Conservation (phyloP, 768 basidiomycete genomes). For the Collybia mongolica region DNA sequence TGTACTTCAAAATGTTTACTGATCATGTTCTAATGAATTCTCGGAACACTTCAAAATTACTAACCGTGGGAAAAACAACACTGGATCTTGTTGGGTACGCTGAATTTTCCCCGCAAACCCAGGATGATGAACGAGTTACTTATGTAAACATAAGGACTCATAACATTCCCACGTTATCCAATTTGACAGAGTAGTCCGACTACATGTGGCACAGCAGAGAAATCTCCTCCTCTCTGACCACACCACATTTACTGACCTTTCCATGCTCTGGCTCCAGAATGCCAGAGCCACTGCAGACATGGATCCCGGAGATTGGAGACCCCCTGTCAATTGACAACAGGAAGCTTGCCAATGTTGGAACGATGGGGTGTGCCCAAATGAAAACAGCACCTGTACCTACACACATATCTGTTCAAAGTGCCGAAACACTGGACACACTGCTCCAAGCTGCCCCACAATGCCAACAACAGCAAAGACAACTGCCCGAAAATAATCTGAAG, state of each 20-base stretch:
- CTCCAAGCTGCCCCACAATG: conserved; percentile 2
- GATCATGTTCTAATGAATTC: no score
- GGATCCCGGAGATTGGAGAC: no score
- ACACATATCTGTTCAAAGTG: conserved; percentile 16
- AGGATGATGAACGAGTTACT: no score
- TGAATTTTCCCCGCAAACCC: no score
- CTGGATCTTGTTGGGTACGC: no score
- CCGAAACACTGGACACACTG: conserved; percentile 2
- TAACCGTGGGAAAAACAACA: no score
- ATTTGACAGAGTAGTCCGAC: conserved; percentile 20
- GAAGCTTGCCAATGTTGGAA: conserved; percentile 15
- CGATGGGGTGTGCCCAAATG: conserved; percentile 12
- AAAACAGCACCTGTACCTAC: conserved; percentile 10
- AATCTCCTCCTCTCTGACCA: conserved; percentile 14
- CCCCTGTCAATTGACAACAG: not conserved
- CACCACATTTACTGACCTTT: conserved; percentile 11
- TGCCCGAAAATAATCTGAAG: no score
- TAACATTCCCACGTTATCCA: conserved; percentile 21
- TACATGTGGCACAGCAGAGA: conserved; percentile 1
- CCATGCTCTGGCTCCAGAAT: conserved; percentile 12
- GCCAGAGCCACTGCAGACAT: not conserved
- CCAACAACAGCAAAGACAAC: no score
- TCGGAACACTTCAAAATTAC: no score
- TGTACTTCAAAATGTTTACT: no score
- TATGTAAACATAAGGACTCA: no score